These are phyloP conservation scores for Lenwebbia sp. DNA, from an alignment of 345 rosid genomes.

Conservation along the genomic window DNA sequence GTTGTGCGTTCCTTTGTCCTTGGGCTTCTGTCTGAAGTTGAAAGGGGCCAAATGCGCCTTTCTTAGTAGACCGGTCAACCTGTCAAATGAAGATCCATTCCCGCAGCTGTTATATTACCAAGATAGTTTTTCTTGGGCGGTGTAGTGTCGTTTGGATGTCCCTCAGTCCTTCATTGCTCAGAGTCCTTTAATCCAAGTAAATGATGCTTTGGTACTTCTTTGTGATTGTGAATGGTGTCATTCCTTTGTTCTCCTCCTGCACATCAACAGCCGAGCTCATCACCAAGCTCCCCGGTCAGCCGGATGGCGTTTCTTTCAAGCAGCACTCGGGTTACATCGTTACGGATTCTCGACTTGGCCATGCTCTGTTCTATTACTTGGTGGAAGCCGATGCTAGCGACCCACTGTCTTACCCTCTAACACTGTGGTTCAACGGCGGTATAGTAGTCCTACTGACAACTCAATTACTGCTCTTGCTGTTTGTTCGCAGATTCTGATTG, in stretches of 20 bases:
- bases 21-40: too few species aligned
- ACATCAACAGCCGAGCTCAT: constrained; percentile 7
- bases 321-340: constrained; percentile 22
- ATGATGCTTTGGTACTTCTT: too few species aligned
- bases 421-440: neutral
- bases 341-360: neutral
- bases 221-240: too few species aligned
- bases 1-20: too few species aligned
- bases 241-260: neutral
- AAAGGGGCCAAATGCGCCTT: too few species aligned
- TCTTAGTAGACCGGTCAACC: too few species aligned
- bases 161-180: too few species aligned
- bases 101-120: too few species aligned
- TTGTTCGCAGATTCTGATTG: neutral
- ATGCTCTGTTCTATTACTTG: neutral
- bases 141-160: too few species aligned
- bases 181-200: too few species aligned
- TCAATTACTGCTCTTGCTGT: neutral
- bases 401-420: neutral
- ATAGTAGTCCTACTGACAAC: rapidly evolving
- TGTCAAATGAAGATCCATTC: too few species aligned
- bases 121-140: too few species aligned
- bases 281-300: constrained; percentile 20
- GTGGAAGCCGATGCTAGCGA: neutral
- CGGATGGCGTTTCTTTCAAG: constrained; percentile 8